phyloP scores from a whole-genome alignment of 495 filamentous ascomycete genomes.

The Hypoxylon intermedium region DNA sequence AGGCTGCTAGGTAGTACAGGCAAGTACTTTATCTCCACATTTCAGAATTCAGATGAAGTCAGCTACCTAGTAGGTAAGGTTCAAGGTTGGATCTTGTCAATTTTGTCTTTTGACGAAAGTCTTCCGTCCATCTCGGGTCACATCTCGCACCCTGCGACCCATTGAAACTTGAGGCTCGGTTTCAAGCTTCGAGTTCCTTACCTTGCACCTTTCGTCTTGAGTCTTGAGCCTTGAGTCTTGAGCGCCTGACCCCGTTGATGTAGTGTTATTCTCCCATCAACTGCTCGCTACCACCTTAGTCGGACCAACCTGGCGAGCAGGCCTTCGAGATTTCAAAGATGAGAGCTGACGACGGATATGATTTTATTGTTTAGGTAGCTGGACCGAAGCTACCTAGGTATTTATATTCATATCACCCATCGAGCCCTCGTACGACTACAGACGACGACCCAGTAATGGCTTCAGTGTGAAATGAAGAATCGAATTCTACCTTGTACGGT shows the following conservation, averaged over 20 bases:
- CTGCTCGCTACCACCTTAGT: too few relatives aligned
- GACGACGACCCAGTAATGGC: not conserved
- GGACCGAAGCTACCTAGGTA: too few relatives aligned
- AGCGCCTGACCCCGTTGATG: too few relatives aligned
- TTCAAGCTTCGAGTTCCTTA: slow-evolving; percentile 33
- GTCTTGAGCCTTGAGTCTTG: not conserved
- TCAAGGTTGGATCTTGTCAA: slow-evolving; percentile 16
- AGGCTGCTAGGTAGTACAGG: too few relatives aligned
- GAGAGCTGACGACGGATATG: not conserved
- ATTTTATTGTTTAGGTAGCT: too few relatives aligned
- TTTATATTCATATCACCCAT: too few relatives aligned
- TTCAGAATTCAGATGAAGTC: not conserved
- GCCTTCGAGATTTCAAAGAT: not conserved
- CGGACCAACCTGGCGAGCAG: not conserved
- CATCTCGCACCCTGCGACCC: slow-evolving; percentile 32
- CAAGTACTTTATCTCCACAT: slow-evolving; percentile 22
- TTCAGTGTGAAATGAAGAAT: slow-evolving; percentile 11
- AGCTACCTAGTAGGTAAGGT: not conserved
- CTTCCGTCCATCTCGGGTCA: slow-evolving; percentile 28
- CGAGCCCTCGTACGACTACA: not conserved
- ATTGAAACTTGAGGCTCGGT: slow-evolving; percentile 39
- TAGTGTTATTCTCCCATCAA: too few relatives aligned
- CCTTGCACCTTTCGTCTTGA: slow-evolving; percentile 8
- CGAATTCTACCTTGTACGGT: slow-evolving; percentile 1
- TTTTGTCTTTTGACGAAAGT: slow-evolving; percentile 23